Evolutionary conservation across 1,139 yeast species (phyloP).

Genomic region (Entelexis sorbosivorans): DNA sequence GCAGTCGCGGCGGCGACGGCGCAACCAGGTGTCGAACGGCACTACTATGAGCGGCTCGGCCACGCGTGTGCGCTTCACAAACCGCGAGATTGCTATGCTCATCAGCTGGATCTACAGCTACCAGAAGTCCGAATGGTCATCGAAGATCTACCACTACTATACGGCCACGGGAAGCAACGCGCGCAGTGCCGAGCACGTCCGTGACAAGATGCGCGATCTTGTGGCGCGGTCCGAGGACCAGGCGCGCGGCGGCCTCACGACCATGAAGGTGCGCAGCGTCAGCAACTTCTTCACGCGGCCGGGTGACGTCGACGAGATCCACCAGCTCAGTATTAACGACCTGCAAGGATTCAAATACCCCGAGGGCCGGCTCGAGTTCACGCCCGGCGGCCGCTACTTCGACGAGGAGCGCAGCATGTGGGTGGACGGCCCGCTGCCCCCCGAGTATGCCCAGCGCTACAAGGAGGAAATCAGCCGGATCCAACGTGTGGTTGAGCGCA

Average conservation of each 20-base stretch:
- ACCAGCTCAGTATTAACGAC: slow-evolving; percentile 12
- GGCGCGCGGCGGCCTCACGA: slow-evolving; percentile 15
- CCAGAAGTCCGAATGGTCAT: slow-evolving; percentile 16
- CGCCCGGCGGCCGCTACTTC: slow-evolving; percentile 17
- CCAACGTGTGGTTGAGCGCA: slow-evolving; percentile 13
- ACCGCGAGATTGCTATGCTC: slow-evolving; percentile 21
- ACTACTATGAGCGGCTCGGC: slow-evolving; percentile 21
- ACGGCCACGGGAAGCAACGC: slow-evolving; percentile 3
- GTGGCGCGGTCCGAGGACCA: slow-evolving; percentile 12
- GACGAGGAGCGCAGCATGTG: slow-evolving; percentile 18
- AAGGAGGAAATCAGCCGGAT: slow-evolving; percentile 16
- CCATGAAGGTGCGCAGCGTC: slow-evolving; percentile 13
- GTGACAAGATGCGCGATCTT: slow-evolving; percentile 21
- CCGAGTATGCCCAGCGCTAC: slow-evolving; percentile 11
- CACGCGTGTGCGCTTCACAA: slow-evolving; percentile 20
- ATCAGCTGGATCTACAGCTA: slow-evolving; percentile 19
- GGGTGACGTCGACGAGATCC: slow-evolving; percentile 11
- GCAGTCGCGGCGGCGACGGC: slow-evolving; percentile 18
- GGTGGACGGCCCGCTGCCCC: slow-evolving; percentile 17
- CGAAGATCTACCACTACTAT: slow-evolving; percentile 15
- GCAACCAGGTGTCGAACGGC: slow-evolving; percentile 20
- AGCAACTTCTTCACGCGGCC: slow-evolving; percentile 9
- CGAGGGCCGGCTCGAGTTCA: slow-evolving; percentile 13
- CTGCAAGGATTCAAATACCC: slow-evolving; percentile 18
- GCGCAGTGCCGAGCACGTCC: slow-evolving; percentile 20